Evolutionary conservation across 129 eudicot genomes (phyloP), one percentile per base, ranked within the genome.

Genomic region (Pseudognaphalium luteoalbum): DNA sequence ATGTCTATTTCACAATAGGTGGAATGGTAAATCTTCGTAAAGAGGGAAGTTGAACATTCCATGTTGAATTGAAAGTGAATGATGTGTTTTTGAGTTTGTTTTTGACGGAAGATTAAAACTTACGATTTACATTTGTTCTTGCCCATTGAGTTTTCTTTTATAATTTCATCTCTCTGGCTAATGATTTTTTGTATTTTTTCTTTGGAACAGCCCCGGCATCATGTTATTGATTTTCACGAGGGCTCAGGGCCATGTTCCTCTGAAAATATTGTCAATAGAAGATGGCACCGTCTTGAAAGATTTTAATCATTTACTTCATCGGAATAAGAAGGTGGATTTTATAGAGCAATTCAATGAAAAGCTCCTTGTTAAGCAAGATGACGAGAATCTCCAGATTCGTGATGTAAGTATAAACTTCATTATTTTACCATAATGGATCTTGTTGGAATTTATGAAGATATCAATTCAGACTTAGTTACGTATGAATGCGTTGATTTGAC

Each of bases 301-400:
- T 14, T 86, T 86, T 61, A 82, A 83, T 61, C 89, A 86, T 58
- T 52, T 83, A 21, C 86, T 86, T 67, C 89, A 86, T 76, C 78
- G 89, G 11, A 83, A 86, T 70, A 83, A 79, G 50, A 86, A 86
- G 78, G 87, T 86, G 79, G 87, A 86, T 57, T 86, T 82, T 32
- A 86, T 86, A 44, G 89, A 85, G 21, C 89, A 85, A 61, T 85
- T 85, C 76, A 85, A 85, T 41, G 89, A 82, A 79, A 86, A 86
- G 85, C 90, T 86, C 61, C 87, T 86, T 20, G 90, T 86, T 47
- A 86, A 86, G 81, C 89, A 86, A 80, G 89, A 86, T 20, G 80
- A 82, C 2, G 89, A 86, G 74, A 86, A 86, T 79, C 89, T 86
- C 52, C 87, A 86, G 68, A 86, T 86, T 71, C 85, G 76, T 68